phyloP scores from a whole-genome alignment of 2,329 filamentous ascomycete genomes.

The Pseudogymnoascus sp. region DNA sequence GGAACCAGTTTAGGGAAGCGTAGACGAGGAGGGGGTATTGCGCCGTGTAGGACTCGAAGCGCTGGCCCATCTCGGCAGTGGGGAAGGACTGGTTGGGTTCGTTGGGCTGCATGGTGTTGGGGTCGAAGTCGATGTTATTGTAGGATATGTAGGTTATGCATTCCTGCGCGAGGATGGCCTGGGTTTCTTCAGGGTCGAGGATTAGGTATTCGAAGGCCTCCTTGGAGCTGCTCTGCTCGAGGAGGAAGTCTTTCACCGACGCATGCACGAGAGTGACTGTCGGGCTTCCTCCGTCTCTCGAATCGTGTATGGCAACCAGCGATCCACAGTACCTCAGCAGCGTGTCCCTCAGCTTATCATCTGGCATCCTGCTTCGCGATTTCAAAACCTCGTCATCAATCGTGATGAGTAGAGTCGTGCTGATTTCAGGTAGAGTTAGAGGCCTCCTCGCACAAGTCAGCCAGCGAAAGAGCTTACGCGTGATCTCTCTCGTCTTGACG shows the following conservation, averaged over 20 bases:
- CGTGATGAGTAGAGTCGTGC: constrained; percentile 2
- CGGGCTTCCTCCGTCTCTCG: background rate
- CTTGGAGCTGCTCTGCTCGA: background rate
- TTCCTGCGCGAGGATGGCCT: background rate
- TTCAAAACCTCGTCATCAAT: background rate
- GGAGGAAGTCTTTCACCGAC: background rate
- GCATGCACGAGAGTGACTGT: background rate
- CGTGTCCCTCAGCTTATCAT: background rate
- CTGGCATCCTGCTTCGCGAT: background rate
- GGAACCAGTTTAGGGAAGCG: background rate
- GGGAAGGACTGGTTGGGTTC: background rate
- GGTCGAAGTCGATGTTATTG: background rate
- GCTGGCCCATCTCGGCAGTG: background rate
- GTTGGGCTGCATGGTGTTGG: background rate
- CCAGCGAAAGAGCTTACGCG: constrained; percentile 3
- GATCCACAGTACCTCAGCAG: background rate
- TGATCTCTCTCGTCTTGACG: background rate
- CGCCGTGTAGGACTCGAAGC: background rate
- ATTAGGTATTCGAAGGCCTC: background rate
- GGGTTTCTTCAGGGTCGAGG: background rate
- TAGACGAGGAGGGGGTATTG: constrained; percentile 1
- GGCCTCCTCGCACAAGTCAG: background rate
- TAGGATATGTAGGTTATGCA: background rate
- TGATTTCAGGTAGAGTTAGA: constrained; percentile 2
- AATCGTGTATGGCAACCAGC: background rate